phyloP scores from a whole-genome alignment of 2,329 filamentous ascomycete genomes.

The Chaetomium olivaceum region DNA sequence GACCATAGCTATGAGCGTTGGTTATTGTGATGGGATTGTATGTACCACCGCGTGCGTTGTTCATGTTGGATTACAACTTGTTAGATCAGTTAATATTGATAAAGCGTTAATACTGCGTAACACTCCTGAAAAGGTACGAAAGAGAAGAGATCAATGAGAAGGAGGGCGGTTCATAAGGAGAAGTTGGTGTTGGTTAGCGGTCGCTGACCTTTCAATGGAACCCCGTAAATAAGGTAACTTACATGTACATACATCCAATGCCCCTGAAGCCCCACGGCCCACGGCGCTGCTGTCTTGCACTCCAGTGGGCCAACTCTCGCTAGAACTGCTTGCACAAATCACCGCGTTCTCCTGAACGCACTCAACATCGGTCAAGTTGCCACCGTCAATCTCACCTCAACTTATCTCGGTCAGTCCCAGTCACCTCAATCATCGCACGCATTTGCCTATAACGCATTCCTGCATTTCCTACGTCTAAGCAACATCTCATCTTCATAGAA shows the following conservation, averaged over 20 bases:
- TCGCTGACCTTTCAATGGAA: too few relatives aligned
- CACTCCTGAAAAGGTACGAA: not conserved
- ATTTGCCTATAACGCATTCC: not conserved
- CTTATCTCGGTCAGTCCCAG: not conserved
- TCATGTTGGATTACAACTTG: constrained; percentile 1
- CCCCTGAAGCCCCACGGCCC: constrained; percentile 8
- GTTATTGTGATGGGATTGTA: not conserved
- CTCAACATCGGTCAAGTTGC: not conserved
- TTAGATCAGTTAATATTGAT: not conserved
- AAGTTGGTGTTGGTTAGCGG: not conserved
- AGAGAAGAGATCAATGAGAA: not conserved
- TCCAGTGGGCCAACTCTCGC: not conserved
- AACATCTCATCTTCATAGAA: not conserved
- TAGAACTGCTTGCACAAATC: not conserved
- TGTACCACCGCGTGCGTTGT: not conserved
- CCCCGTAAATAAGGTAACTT: too few relatives aligned
- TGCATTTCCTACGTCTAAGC: not conserved
- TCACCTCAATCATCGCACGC: not conserved
- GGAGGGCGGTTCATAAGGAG: not conserved
- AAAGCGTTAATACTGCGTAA: not conserved
- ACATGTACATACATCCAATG: too few relatives aligned
- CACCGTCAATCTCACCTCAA: not conserved
- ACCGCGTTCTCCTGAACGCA: not conserved
- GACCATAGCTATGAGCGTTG: not conserved
- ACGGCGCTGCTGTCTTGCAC: not conserved